Conservation (phyloP, 73 alveolate species). For the Paramecium caudatum region DNA sequence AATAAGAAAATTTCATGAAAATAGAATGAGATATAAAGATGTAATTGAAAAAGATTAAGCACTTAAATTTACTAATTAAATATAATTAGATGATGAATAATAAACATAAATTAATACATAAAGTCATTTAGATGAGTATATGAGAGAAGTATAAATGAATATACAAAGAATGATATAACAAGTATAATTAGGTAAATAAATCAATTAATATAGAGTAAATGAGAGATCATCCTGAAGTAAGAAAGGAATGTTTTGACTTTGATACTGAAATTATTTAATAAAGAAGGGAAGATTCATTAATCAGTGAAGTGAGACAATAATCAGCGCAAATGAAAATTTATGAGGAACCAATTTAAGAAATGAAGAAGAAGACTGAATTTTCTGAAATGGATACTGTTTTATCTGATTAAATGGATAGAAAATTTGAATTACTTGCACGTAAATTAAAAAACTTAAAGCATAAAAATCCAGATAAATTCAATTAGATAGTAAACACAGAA, state of each 20-base stretch:
- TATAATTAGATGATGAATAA: conserved; percentile 52
- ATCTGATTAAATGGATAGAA: not conserved
- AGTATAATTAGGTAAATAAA: conserved; percentile 8
- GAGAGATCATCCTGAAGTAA: conserved; percentile 39
- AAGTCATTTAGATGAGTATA: conserved; percentile 48
- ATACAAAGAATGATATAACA: conserved; percentile 48
- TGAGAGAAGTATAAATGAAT: conserved; percentile 44
- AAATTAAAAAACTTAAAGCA: not conserved
- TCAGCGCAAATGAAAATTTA: conserved; percentile 3
- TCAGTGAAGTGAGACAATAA: not conserved
- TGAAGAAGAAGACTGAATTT: not conserved
- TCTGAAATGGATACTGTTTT: not conserved
- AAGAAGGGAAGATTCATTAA: conserved; percentile 1
- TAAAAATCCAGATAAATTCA: conserved; percentile 14
- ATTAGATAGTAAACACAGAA: conserved; percentile 27
- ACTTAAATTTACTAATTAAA: conserved; percentile 40
- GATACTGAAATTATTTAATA: conserved; percentile 4
- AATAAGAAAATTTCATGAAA: conserved; percentile 23
- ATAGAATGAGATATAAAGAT: conserved; percentile 37
- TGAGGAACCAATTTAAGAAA: conserved; percentile 35
- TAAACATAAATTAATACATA: conserved; percentile 27
- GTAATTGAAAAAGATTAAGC: conserved; percentile 32
- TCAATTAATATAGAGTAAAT: not conserved
- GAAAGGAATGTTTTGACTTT: conserved; percentile 25
- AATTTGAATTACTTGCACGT: not conserved